Evolutionary conservation across 177 flowering plant genomes (phyloP).

Genomic region (Vitis hybrid): DNA sequence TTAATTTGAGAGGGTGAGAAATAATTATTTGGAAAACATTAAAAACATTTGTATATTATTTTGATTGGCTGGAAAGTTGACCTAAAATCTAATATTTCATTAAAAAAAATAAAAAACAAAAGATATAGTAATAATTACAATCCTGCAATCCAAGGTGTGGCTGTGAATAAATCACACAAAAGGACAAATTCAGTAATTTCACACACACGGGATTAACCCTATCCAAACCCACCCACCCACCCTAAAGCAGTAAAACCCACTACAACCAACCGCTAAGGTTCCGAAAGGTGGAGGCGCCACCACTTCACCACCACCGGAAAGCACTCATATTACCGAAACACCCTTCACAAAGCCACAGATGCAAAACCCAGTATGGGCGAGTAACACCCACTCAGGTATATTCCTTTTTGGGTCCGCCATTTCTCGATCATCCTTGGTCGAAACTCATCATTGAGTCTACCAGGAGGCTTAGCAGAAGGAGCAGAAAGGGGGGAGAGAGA

Average conservation of each 20-base stretch:
- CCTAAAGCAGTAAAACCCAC: background rate
- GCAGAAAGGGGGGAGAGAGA: background rate
- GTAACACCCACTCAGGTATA: background rate
- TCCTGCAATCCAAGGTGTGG: too few species aligned
- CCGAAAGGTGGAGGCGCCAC: background rate
- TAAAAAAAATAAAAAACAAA: too few species aligned
- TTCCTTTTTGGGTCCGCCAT: background rate
- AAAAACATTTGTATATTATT: too few species aligned
- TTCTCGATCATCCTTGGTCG: background rate
- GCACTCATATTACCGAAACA: conserved; percentile 13
- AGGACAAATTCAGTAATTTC: background rate
- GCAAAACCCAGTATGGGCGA: conserved; percentile 9
- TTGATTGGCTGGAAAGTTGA: too few species aligned
- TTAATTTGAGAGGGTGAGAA: too few species aligned
- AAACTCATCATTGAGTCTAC: background rate
- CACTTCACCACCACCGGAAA: background rate
- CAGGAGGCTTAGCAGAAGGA: background rate
- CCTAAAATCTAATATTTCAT: too few species aligned
- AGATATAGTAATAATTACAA: too few species aligned
- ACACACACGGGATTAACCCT: background rate
- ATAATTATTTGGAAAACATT: too few species aligned
- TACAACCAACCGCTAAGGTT: conserved; percentile 1
- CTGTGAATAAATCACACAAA: too few species aligned
- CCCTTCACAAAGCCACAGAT: conserved; percentile 9
- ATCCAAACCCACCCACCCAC: background rate